Evolutionary conservation across 2,329 filamentous ascomycete genomes (phyloP), one percentile per base, ranked within the genome.

Genomic region (Blumeriella jaapii): DNA sequence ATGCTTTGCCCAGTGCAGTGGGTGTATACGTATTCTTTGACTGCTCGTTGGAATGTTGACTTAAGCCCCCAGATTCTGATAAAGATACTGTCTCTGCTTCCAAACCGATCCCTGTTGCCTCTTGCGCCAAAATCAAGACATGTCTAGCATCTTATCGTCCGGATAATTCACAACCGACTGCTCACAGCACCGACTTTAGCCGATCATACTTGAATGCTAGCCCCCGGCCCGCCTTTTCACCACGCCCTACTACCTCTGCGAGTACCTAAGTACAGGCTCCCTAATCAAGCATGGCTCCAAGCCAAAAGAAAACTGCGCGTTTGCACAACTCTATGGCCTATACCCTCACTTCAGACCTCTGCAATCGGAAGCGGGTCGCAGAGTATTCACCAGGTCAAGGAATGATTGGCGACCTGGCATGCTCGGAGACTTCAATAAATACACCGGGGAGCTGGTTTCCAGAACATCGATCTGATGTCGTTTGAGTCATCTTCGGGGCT

Each of bases 401-500:
- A 66, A 65, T 64, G 39, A 45, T 32, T 39, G 45, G 43, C 22
- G 30, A n/a, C 23, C 33, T 13, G 49, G 46, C n/a, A 45, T 40
- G 22, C 39, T 49, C 53, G 57, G 48, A 16, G 29, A 32, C 5
- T 23, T 45, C 9, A 37, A 41, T 39, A 45, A 39, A 20, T 34
- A 51, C 38, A 45, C 53, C 18, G 57, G 60, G 22, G 61, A 67
- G 13, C 55, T 63, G 5, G 69, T 79, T 2, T 67, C 62, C 70
- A 81, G 38, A 69, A 69, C 6, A 53, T 89, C 22, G 64, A 65
- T 29, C 61, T 93, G 1, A 82, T 87, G 45, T 69, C 69, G 1
- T 69, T 74, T 43, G 82, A 86, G 57, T 60, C 75, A 14, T 87
- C 91, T 53, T 77, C 78, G 1, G 82, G 91, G 58, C 65, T 91